Evolutionary conservation across 768 basidiomycete genomes (phyloP).

Genomic region (Podaxis sp.): DNA sequence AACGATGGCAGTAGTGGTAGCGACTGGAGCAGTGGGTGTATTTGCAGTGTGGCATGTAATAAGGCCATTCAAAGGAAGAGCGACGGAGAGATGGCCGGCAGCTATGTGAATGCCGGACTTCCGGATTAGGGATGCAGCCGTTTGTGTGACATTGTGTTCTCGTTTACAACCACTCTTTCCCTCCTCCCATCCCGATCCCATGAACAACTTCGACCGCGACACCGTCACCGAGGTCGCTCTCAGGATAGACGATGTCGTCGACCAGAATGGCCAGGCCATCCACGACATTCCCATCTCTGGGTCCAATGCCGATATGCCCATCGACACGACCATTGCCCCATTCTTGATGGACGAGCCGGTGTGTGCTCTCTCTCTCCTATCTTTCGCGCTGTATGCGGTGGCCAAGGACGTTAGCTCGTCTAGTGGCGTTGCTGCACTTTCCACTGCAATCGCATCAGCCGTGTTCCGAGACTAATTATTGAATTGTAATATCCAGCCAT

Average conservation of each 20-base stretch:
- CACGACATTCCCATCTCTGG: neutral
- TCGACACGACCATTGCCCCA: constrained; percentile 13
- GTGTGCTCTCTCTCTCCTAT: neutral
- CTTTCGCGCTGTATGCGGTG: neutral
- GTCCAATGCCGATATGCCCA: neutral
- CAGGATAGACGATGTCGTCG: constrained; percentile 15
- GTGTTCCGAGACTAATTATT: neutral
- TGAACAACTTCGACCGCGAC: neutral
- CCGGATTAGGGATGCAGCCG: neutral
- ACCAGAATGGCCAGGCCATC: constrained; percentile 13
- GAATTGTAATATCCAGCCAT: neutral
- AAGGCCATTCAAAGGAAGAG: neutral
- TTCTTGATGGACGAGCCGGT: constrained; percentile 12
- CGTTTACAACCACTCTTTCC: constrained; percentile 1
- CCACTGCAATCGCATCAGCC: neutral
- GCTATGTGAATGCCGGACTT: constrained; percentile 2
- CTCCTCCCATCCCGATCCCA: neutral
- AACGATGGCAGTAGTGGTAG: neutral
- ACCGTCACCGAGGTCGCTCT: constrained; percentile 3
- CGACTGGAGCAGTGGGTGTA: neutral
- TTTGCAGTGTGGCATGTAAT: neutral
- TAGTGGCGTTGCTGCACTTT: neutral
- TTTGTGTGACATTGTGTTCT: constrained; percentile 1
- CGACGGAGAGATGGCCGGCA: neutral
- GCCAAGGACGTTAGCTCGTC: neutral